Percentiles rank a stretch among this genome's conserved stretches.
These are phyloP conservation scores for Populus hybrid DNA, from an alignment of 441 rosid species.

Conservation along the genomic window DNA sequence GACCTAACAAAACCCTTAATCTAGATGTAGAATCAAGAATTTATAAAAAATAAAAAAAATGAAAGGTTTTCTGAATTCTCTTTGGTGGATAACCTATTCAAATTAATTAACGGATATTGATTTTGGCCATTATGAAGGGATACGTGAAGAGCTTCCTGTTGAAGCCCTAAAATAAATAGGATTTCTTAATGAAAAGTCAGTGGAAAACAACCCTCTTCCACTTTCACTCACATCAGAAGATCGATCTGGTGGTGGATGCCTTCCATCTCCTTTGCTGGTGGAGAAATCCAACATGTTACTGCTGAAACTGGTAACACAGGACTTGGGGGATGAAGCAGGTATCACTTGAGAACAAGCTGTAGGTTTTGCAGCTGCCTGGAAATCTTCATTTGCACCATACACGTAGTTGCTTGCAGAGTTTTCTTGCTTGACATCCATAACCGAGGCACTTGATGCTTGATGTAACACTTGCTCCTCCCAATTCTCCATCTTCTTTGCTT, in stretches of 20 bases:
- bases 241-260: constrained; percentile 70
- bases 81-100: not conserved
- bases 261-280: constrained; percentile 46
- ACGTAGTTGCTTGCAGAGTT: constrained; percentile 44
- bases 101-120: not conserved
- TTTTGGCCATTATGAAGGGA: not conserved
- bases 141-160: not conserved
- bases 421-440: constrained; percentile 70
- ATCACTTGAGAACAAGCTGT: constrained; percentile 44
- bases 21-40: not conserved
- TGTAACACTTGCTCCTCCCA: constrained; percentile 76
- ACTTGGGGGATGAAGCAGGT: constrained; percentile 65
- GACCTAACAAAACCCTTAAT: not conserved
- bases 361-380: constrained; percentile 28
- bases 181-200: not conserved
- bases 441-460: constrained; percentile 31
- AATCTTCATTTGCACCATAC: constrained; percentile 42
- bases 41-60: not conserved
- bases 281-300: constrained; percentile 81
- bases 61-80: not conserved
- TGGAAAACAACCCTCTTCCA: not conserved
- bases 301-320: constrained; percentile 68
- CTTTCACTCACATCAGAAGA: constrained; percentile 59
- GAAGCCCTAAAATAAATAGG: not conserved
- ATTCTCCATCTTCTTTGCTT: constrained; percentile 57